Conservation (phyloP, 164 flowering plant species). For the Annona squamosa region DNA sequence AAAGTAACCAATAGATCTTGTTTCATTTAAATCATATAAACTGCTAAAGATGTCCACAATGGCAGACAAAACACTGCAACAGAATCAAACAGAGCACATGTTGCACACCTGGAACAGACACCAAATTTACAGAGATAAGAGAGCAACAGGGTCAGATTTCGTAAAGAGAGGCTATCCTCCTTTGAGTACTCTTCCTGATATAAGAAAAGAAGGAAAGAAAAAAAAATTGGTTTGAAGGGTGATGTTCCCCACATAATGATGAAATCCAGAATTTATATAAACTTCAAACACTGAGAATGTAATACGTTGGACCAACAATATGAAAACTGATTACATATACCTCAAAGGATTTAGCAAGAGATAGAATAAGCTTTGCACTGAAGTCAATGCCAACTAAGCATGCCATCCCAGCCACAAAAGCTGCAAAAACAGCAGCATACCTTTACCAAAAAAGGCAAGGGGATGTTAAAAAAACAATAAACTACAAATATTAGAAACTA, state of each 20-base stretch:
- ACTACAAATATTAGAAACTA: background rate
- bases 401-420: conserved; percentile 93
- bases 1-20: background rate
- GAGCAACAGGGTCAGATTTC: conserved; percentile 74
- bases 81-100: background rate
- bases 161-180: conserved; percentile 72
- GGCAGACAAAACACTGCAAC: background rate
- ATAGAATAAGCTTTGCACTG: conserved; percentile 79
- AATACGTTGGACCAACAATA: background rate
- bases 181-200: conserved; percentile 61
- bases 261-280: background rate
- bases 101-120: conserved; percentile 76
- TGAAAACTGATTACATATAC: conserved; percentile 22
- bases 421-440: conserved; percentile 88
- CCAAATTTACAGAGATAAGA: conserved; percentile 79
- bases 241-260: background rate
- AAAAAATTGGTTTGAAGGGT: conserved; percentile 1
- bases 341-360: conserved; percentile 79
- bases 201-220: conserved; percentile 2
- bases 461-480: background rate
- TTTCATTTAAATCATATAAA: background rate
- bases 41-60: background rate
- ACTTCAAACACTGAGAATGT: background rate
- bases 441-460: conserved; percentile 29
- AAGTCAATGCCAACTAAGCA: conserved; percentile 75